A percentile compares a stretch with the other conserved stretches of the same genome.
phyloP scores from a whole-genome alignment of 331 rosid species.

The Cucumis variabilis region DNA sequence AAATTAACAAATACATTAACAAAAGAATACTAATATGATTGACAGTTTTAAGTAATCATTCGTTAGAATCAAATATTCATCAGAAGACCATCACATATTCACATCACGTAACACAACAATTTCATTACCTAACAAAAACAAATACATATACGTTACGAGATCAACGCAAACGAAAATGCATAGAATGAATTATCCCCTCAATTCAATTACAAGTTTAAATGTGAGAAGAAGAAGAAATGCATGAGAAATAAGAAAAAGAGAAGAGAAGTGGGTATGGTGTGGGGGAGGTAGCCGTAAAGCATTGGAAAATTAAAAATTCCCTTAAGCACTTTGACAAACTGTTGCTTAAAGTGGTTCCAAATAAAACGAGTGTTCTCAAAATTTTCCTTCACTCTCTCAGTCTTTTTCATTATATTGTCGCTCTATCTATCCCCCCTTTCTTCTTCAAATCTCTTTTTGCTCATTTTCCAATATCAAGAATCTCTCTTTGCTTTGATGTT shows the following conservation, averaged over 20 bases:
- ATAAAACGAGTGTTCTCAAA: background rate
- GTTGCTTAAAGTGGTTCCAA: conserved; percentile 29
- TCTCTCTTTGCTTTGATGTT: background rate
- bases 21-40: too few species aligned
- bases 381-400: background rate
- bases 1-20: too few species aligned
- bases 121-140: too few species aligned
- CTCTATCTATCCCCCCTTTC: too few species aligned
- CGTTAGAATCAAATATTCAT: too few species aligned
- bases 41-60: too few species aligned
- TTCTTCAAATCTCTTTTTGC: background rate
- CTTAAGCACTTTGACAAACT: background rate
- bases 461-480: background rate
- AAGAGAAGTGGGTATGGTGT: background rate
- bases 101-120: too few species aligned
- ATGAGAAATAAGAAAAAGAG: background rate
- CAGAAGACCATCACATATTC: too few species aligned
- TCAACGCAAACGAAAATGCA: too few species aligned
- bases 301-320: background rate
- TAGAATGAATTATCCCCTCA: too few species aligned
- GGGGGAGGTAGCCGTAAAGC: conserved; percentile 23
- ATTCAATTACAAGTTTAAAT: too few species aligned
- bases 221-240: background rate
- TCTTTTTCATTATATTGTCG: conserved; percentile 18
- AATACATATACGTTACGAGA: too few species aligned